These are phyloP conservation scores for Hypomyces perniciosus DNA, from an alignment of 2,329 filamentous ascomycete genomes.

Conservation along the genomic window DNA sequence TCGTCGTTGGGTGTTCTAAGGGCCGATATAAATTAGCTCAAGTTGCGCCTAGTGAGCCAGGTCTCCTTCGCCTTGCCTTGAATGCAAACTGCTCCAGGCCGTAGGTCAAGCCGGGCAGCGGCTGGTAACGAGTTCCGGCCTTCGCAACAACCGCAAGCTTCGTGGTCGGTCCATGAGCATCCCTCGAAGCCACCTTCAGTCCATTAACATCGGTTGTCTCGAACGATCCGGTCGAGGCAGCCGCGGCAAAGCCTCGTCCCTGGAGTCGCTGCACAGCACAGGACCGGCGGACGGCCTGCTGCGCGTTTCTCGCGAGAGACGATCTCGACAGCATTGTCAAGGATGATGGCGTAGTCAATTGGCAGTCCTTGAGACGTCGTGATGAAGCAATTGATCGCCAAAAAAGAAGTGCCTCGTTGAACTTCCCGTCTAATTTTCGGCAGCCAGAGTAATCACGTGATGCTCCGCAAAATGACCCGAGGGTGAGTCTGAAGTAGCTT, in stretches of 20 bases:
- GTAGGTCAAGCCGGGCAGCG: slow-evolving; percentile 80
- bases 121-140: slow-evolving; percentile 89
- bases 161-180: slow-evolving; percentile 80
- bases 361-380: slow-evolving; percentile 40
- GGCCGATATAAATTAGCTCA: slow-evolving; percentile 42
- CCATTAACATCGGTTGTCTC: slow-evolving; percentile 80
- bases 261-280: slow-evolving; percentile 50
- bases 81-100: slow-evolving; percentile 94
- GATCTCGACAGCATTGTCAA: slow-evolving; percentile 59
- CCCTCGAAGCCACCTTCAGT: slow-evolving; percentile 88
- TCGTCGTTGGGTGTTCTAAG: slow-evolving; percentile 76
- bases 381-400: slow-evolving; percentile 31
- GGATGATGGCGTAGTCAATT: slow-evolving; percentile 51
- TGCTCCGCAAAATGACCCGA: background rate
- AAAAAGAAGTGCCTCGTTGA: slow-evolving; percentile 37
- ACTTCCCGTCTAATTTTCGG: slow-evolving; percentile 41
- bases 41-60: slow-evolving; percentile 13
- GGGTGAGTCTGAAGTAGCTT: background rate
- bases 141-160: slow-evolving; percentile 89
- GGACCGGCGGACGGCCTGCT: slow-evolving; percentile 51
- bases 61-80: slow-evolving; percentile 56
- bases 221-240: slow-evolving; percentile 68
- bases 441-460: slow-evolving; percentile 33
- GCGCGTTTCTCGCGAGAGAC: slow-evolving; percentile 52
- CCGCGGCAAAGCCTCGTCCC: slow-evolving; percentile 54